A percentile compares a stretch with the other conserved stretches of the same genome.
Conservation (phyloP, 768 basidiomycete species). For the Pleurotus tuoliensis region DNA sequence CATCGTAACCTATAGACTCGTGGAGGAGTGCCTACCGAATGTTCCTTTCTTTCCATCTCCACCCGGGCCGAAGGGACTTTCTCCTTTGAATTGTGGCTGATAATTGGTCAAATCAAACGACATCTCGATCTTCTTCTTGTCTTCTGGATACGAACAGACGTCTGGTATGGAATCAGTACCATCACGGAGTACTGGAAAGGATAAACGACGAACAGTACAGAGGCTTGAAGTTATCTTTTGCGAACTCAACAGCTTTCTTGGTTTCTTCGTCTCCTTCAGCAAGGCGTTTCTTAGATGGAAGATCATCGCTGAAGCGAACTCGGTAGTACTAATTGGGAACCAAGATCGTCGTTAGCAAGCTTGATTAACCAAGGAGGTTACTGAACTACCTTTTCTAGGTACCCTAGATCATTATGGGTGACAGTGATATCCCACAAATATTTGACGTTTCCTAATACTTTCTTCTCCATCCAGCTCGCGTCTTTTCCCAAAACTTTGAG, state of each 20-base stretch:
- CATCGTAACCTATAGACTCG: too few species aligned
- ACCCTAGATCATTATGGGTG: slow-evolving; percentile 43
- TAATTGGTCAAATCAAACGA: slow-evolving; percentile 47
- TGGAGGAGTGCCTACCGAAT: background rate
- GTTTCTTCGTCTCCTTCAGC: slow-evolving; percentile 24
- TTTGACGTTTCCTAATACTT: slow-evolving; percentile 28
- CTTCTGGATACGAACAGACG: slow-evolving; percentile 37
- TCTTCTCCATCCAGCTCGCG: slow-evolving; percentile 24
- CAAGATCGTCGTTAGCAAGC: too few species aligned
- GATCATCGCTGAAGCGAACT: slow-evolving; percentile 29
- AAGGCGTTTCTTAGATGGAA: slow-evolving; percentile 22
- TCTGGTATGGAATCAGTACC: slow-evolving; percentile 6
- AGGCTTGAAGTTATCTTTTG: slow-evolving; percentile 35
- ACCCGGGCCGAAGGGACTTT: slow-evolving; percentile 13
- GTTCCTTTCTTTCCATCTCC: slow-evolving; percentile 14
- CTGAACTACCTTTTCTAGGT: slow-evolving; percentile 40
- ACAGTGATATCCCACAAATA: slow-evolving; percentile 46
- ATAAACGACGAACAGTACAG: slow-evolving; percentile 28
- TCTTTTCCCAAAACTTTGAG: slow-evolving; percentile 21
- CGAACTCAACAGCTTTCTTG: slow-evolving; percentile 24
- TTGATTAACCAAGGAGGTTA: background rate
- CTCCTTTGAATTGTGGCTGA: slow-evolving; percentile 32
- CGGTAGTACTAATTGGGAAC: slow-evolving; percentile 32
- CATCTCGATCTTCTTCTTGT: slow-evolving; percentile 48
- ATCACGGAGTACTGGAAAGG: background rate